Evolutionary conservation across 345 rosid genomes (phyloP).

Genomic region (Mallotus nudiflorus): DNA sequence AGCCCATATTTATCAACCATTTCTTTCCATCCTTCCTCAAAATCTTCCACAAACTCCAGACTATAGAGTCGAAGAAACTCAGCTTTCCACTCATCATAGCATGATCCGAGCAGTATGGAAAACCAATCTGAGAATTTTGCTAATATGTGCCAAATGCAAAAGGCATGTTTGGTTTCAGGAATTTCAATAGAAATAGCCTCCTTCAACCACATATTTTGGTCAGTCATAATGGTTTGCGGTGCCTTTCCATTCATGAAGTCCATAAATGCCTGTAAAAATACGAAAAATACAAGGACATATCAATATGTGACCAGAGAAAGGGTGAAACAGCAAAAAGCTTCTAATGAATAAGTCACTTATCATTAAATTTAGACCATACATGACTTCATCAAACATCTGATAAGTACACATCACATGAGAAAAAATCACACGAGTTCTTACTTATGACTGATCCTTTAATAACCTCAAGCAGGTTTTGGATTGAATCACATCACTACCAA

Average conservation of each 20-base stretch:
- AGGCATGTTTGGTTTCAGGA: conserved; percentile 44
- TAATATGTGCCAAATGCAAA: conserved; percentile 35
- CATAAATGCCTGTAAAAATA: conserved; percentile 32
- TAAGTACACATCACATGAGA: neutral
- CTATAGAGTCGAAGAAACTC: conserved; percentile 42
- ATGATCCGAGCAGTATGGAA: conserved; percentile 36
- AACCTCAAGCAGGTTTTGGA: neutral
- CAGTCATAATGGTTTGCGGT: conserved; percentile 46
- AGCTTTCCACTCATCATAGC: conserved; percentile 38
- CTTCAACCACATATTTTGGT: conserved; percentile 39
- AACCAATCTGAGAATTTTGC: conserved; percentile 50
- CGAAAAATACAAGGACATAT: neutral
- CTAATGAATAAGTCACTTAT: neutral
- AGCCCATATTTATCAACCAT: conserved; percentile 47
- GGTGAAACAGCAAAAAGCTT: neutral
- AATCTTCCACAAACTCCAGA: conserved; percentile 41
- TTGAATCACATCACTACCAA: no score
- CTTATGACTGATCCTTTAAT: no score
- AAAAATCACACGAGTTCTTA: neutral
- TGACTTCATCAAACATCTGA: no score
- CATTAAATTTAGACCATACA: neutral
- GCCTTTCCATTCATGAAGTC: conserved; percentile 45
- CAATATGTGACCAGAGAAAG: neutral
- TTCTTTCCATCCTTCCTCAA: conserved; percentile 45
- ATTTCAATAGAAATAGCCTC: conserved; percentile 45